Evolutionary conservation across 805 yeast species (phyloP).

Genomic region (Teunomyces tritomae): DNA sequence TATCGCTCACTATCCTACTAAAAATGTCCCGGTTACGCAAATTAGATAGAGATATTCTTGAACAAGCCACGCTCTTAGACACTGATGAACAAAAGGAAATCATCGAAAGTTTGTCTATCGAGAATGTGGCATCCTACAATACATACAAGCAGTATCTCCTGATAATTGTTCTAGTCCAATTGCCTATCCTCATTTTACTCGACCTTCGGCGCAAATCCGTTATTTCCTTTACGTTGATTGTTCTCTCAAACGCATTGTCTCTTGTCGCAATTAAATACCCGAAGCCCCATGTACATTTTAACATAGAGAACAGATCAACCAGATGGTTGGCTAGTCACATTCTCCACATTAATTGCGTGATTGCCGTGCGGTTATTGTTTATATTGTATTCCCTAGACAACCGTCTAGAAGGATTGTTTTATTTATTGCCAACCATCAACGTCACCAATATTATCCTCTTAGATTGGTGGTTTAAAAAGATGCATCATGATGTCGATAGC

Average conservation of each 20-base stretch:
- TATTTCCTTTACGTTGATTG: constrained; percentile 2
- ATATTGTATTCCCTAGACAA: constrained; percentile 1
- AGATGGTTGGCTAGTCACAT: not conserved
- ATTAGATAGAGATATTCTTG: constrained; percentile 20
- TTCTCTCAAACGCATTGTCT: not conserved
- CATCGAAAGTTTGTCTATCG: constrained; percentile 12
- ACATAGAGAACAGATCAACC: not conserved
- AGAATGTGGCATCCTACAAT: constrained; percentile 12
- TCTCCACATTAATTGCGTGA: not conserved
- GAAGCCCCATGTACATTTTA: not conserved
- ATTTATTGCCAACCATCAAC: constrained; percentile 18
- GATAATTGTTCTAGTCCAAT: constrained; percentile 13
- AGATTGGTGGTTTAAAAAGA: constrained; percentile 13
- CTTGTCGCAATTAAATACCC: not conserved
- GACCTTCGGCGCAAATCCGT: constrained; percentile 6
- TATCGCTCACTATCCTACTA: not conserved
- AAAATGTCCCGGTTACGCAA: constrained; percentile 21
- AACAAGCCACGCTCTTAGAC: constrained; percentile 16
- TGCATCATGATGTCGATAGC: constrained; percentile 11
- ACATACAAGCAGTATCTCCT: constrained; percentile 8
- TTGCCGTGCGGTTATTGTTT: not conserved
- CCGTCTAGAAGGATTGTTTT: constrained; percentile 6
- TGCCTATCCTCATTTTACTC: constrained; percentile 15
- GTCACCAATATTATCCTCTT: constrained; percentile 12
- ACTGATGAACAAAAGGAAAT: constrained; percentile 23